A percentile compares a stretch with the other conserved stretches of the same genome.
Evolutionary conservation across 2,329 filamentous ascomycete species (phyloP).

Genomic region (Pseudogymnoascus verrucosus): DNA sequence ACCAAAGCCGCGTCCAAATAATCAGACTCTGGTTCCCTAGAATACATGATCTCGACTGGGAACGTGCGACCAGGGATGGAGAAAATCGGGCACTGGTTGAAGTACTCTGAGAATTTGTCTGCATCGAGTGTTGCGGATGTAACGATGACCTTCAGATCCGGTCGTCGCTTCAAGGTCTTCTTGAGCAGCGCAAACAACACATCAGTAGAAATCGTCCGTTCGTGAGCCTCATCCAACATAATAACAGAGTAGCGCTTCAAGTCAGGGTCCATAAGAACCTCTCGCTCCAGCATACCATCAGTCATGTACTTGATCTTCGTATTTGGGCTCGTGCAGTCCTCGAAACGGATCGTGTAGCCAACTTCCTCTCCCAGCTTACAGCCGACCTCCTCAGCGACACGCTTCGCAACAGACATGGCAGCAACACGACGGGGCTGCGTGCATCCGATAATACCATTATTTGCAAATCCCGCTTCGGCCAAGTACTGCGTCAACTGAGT

Average conservation of each 20-base stretch:
- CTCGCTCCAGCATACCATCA: slow-evolving; percentile 93
- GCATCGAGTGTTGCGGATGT: slow-evolving; percentile 95
- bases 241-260: slow-evolving; percentile 88
- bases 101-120: slow-evolving; percentile 95
- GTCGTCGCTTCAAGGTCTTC: slow-evolving; percentile 77
- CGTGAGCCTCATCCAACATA: slow-evolving; percentile 97
- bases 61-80: slow-evolving; percentile 92
- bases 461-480: slow-evolving; percentile 83
- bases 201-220: slow-evolving; percentile 91
- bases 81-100: slow-evolving; percentile 92
- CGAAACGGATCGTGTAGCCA: slow-evolving; percentile 95
- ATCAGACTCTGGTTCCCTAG: slow-evolving; percentile 87
- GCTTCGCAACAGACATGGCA: slow-evolving; percentile 94
- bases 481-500: slow-evolving; percentile 94
- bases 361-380: slow-evolving; percentile 87
- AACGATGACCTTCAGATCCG: slow-evolving; percentile 89
- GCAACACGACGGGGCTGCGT: slow-evolving; percentile 96
- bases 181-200: slow-evolving; percentile 91
- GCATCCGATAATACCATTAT: slow-evolving; percentile 85
- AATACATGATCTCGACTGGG: slow-evolving; percentile 94
- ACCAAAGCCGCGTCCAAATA: slow-evolving; percentile 91
- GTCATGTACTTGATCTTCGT: slow-evolving; percentile 99
- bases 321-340: slow-evolving; percentile 78
- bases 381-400: slow-evolving; percentile 92
- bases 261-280: slow-evolving; percentile 87